Base-by-base conservation (phyloP, 805 yeast genomes). In the Ogataea kodamae region DNA sequence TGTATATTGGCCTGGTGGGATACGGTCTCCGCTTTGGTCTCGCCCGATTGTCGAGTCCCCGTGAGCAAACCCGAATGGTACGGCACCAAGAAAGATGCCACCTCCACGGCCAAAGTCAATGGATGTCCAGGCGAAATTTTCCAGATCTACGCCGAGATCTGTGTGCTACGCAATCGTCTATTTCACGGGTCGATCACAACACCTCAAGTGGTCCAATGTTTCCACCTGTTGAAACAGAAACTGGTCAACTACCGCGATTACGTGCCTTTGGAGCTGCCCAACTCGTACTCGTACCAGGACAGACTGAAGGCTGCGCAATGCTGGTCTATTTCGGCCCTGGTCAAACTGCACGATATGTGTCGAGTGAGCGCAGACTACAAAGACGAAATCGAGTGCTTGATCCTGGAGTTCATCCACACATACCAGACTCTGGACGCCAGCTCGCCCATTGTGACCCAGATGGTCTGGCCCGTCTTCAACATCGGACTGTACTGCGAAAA, bases 51-150 rank as follows among this genome's bases (percentile, higher is more conserved):
- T 43, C 53, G 81, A 11, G 46, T 72, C 18, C 80, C 81, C 0
- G 72, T 58, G 36, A 72, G 78, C 51, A 66, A 62, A 18, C 68
- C 72, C 7, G 63, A 55, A 12, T 74, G 78, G 77, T 74, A 71
- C 43, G 80, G 80, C 2, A 54, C 61, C 6, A 61, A 56, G 32
- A 45, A 52, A 17, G 68, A 64, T 37, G 47, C 49, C 8, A 61
- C 69, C 4, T 72, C 78, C 11, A 72, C 78, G 0, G 63, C 72
- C 5, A 64, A 62, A 35, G 64, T 75, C 68, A 72, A 71, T 70
- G 81, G 79, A 1, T 75, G 81, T 42, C 80, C 81, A 0, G 78
- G 76, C 3, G 78, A 73, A 39, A 67, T 75, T 1, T 74, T 75
- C 48, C 51, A 54, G 11, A 65, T 72, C 4, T 59, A 74, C 48